Base-by-base conservation (phyloP, 2,329 filamentous ascomycete species). In the Penicillium thymicola region DNA sequence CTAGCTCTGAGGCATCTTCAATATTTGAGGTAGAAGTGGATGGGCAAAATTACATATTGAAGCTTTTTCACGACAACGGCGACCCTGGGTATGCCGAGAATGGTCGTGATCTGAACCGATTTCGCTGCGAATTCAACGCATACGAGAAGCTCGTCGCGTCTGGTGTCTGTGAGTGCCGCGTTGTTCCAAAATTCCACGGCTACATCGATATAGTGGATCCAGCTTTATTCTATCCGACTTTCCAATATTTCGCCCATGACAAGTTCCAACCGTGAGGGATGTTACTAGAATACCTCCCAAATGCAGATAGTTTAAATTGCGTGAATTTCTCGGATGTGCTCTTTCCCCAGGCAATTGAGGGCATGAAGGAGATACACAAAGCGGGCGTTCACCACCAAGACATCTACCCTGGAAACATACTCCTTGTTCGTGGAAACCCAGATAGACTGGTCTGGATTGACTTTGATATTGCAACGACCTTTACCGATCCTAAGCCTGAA, bases 21-120 rank as follows among this genome's bases (percentile, higher is more conserved):
- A 54, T 59, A 51, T 63, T 63, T 16, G 59, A 64, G 41, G 40
- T 62, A 53, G 54, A 58, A 5, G 23, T 62, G 1, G 27, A 61
- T 47, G 61, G 59, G 36, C 28, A 59, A 36, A 55, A 54, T n/a
- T 61, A 55, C 50, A 51, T 49, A 28, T 32, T 64, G 40, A 65
- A 64, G 47, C 23, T 66, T 38, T 66, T 62, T 34, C 65, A 68
- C 41, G 59, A 66, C 41, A 65, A 66, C 47, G 66, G 65, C 25
- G 63, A 68, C 41, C 61, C 61, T 10, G 65, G 65, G 23, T 65
- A 61, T 57, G 58, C 58, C 5, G 44, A 58, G 23, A 61, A 54
- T 42, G 65, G 65, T n/a, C 62, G 65, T 34, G 67, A 68, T 48
- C 37, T 68, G 18, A 63, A 67, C 32, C 56, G 65, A 6, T 65